Evolutionary conservation across 352 stramenopile genomes (phyloP).

Genomic region (Phytophthora citrophthora): DNA sequence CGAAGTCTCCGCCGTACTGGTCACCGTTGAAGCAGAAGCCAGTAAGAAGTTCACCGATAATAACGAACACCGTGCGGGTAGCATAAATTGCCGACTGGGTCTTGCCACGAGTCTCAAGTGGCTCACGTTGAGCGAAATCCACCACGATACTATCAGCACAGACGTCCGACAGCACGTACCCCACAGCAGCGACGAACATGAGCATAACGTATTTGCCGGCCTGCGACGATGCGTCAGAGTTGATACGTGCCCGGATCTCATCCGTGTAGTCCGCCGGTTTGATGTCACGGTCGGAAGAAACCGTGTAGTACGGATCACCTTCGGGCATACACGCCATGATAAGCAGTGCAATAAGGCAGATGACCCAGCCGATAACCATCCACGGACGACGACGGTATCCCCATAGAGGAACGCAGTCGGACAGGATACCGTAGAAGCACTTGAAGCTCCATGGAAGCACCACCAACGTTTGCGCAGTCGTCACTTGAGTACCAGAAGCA

Average conservation of each 20-base stretch:
- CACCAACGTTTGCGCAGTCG: conserved; percentile 39
- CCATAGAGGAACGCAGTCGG: conserved; percentile 72
- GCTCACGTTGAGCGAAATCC: conserved; percentile 47
- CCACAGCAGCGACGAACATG: conserved; percentile 58
- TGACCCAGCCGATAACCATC: conserved; percentile 48
- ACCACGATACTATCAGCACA: conserved; percentile 57
- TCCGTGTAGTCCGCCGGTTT: conserved; percentile 20
- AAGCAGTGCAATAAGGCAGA: conserved; percentile 35
- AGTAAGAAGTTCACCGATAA: conserved; percentile 33
- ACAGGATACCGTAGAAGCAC: conserved; percentile 40
- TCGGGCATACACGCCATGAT: conserved; percentile 35
- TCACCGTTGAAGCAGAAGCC: conserved; percentile 55
- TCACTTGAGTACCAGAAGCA: conserved; percentile 25
- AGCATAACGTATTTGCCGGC: conserved; percentile 44
- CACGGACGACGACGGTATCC: conserved; percentile 33
- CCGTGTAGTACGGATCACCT: conserved; percentile 45
- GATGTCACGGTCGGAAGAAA: conserved; percentile 19
- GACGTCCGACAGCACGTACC: conserved; percentile 68
- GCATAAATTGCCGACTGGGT: conserved; percentile 51
- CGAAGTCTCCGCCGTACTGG: conserved; percentile 51
- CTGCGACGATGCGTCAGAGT: conserved; percentile 19
- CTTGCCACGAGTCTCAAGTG: conserved; percentile 32
- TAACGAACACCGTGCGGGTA: conserved; percentile 35
- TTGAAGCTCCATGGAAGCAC: conserved; percentile 78
- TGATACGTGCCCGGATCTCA: conserved; percentile 31